Conservation (phyloP, 2,329 filamentous ascomycete species). For the Ascocoryne sarcoides region DNA sequence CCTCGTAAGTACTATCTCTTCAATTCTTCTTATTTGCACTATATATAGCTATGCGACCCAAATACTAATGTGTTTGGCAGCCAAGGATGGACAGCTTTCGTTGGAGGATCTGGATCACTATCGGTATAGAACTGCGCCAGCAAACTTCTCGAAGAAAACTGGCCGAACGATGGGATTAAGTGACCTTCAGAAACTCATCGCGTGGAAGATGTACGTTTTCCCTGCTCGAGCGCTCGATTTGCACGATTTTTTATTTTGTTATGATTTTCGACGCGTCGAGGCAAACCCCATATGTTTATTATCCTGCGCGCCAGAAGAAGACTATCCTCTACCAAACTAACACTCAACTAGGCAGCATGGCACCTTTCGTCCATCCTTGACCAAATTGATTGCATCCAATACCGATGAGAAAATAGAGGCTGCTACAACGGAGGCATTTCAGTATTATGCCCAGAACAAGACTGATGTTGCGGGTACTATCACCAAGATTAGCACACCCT, state of each 20-base stretch:
- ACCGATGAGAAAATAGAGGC: conserved; percentile 35
- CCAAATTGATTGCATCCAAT: conserved; percentile 50
- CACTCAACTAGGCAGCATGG: conserved; percentile 39
- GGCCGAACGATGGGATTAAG: conserved; percentile 40
- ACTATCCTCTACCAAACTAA: too few species aligned
- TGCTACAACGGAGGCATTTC: conserved; percentile 45
- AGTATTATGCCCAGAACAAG: conserved; percentile 33
- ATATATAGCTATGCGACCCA: not conserved
- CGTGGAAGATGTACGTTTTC: conserved; percentile 60
- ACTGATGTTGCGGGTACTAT: conserved; percentile 37
- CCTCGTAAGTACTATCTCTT: conserved; percentile 15
- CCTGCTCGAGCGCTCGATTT: conserved; percentile 10
- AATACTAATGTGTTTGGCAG: conserved; percentile 17
- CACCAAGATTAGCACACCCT: conserved; percentile 40
- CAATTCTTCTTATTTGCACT: not conserved
- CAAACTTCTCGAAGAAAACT: conserved; percentile 33
- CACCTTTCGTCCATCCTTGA: conserved; percentile 51
- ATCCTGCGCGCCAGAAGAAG: too few species aligned
- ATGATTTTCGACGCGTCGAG: conserved; percentile 6
- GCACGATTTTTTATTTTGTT: conserved; percentile 4
- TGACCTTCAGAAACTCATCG: conserved; percentile 52
- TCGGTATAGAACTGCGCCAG: conserved; percentile 47
- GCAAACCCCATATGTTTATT: conserved; percentile 2
- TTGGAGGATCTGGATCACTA: conserved; percentile 51
- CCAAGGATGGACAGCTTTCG: conserved; percentile 16